Conservation (phyloP, 177 flowering plant species). For the Vitis hybrid region DNA sequence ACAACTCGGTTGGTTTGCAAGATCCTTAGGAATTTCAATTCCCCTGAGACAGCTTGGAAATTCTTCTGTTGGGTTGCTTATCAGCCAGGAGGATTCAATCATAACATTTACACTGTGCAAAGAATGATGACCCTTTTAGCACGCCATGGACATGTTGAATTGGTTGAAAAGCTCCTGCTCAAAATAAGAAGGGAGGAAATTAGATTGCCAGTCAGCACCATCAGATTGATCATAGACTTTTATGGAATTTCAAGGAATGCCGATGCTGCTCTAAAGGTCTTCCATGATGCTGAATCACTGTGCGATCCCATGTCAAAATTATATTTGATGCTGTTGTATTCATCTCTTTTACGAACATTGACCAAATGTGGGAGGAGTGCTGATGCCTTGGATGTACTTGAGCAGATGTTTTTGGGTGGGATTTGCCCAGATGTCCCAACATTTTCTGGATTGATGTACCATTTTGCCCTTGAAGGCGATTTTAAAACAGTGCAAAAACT, state of each 20-base stretch:
- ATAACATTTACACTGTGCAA: constrained; percentile 73
- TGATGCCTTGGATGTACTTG: constrained; percentile 56
- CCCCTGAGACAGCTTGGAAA: constrained; percentile 79
- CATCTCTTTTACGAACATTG: constrained; percentile 73
- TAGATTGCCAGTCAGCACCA: constrained; percentile 59
- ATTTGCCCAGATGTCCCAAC: constrained; percentile 75
- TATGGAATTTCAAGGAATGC: constrained; percentile 77
- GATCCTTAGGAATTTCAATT: constrained; percentile 68
- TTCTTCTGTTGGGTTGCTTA: constrained; percentile 90
- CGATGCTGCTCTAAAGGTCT: constrained; percentile 76
- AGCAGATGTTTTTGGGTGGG: constrained; percentile 66
- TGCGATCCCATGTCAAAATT: constrained; percentile 50
- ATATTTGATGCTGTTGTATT: constrained; percentile 60
- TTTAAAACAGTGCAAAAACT: constrained; percentile 69
- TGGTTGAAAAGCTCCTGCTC: constrained; percentile 61
- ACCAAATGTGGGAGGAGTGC: constrained; percentile 60
- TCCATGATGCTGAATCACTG: constrained; percentile 42
- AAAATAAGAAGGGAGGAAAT: constrained; percentile 70
- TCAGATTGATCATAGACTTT: constrained; percentile 68
- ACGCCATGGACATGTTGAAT: constrained; percentile 55
- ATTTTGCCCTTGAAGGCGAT: constrained; percentile 75
- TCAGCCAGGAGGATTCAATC: constrained; percentile 87
- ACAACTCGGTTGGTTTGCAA: constrained; percentile 82
- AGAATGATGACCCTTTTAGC: constrained; percentile 75
- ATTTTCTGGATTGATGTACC: constrained; percentile 77